Evolutionary conservation across 306 rosid species (phyloP), one percentile per base, ranked within the genome.

Genomic region (Dalbergia oliveri): DNA sequence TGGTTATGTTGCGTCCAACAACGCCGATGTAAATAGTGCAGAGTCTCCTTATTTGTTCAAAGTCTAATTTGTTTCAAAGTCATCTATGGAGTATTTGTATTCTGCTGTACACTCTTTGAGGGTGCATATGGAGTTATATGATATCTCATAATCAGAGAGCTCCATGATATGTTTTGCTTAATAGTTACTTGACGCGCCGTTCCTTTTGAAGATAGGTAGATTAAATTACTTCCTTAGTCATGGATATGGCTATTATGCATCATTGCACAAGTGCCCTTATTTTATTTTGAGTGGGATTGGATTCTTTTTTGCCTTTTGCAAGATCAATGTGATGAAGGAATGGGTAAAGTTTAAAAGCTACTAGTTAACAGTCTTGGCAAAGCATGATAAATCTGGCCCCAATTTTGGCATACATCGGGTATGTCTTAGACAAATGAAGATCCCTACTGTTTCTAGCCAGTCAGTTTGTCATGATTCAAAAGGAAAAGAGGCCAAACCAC

Each of bases 21-120:
- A 58, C 59, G 72, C 9, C 53, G 26, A 39, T 79, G 87, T 83
- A 75, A 72, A 71, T 51, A 76, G 19, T 77, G 60, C 31, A 56
- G 37, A 61, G 18, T 75, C 47, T 49, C 4, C 26, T 62, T 9
- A 53, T 61, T 74, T 74, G 73, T 58, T 84, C 18, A 33, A 51
- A 73, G 37, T 6, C 19, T 61, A 6, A 44, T 69, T 75, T 75
- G 73, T 26, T 47, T 79, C 19, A 19, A 60, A 67, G 35, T 72
- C 63, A 69, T 54, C 21, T 51, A 34, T 72, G 53, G 50, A 68
- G 78, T 31, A 6, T 33, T 76, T 59, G 54, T 66, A 69, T 62
- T 41, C 63, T 69, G 51, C 45, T 18, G 77, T 16, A 23, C 69
- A 62, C 41, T 54, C 16, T 21, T 21, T 43, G 39, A 73, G 45